Conservation (phyloP, 1,284 basidiomycete species). For the Apiotrichum mycotoxinovorans region DNA sequence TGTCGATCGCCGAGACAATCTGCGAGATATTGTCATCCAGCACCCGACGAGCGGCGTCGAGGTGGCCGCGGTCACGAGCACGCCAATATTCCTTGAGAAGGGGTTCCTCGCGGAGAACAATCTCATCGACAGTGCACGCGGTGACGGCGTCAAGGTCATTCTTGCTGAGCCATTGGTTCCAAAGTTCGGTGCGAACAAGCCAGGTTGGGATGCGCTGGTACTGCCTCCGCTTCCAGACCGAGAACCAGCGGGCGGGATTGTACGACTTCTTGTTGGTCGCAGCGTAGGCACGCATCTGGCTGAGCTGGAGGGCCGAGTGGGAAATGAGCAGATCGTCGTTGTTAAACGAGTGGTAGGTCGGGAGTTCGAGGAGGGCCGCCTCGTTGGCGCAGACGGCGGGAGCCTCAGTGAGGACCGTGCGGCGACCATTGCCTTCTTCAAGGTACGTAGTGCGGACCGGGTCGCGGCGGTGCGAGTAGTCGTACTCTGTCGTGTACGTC, state of each 20-base stretch:
- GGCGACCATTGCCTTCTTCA: neutral
- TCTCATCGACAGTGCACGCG: constrained; percentile 13
- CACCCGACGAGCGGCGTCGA: neutral
- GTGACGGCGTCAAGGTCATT: constrained; percentile 13
- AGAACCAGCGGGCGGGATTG: neutral
- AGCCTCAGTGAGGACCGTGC: constrained; percentile 2
- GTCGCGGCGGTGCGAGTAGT: constrained; percentile 11
- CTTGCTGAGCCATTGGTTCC: constrained; percentile 10
- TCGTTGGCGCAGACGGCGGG: constrained; percentile 1
- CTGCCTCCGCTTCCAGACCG: neutral
- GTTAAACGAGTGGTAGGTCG: constrained; percentile 9
- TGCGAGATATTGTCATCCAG: constrained; percentile 11
- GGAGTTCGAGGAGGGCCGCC: neutral
- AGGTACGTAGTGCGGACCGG: constrained; percentile 7
- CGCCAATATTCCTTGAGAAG: constrained; percentile 11
- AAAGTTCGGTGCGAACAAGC: constrained; percentile 13
- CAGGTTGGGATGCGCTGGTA: constrained; percentile 9
- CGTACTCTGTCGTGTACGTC: constrained; percentile 10
- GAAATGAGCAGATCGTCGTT: constrained; percentile 8
- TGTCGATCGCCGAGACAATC: constrained; percentile 13
- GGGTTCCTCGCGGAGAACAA: constrained; percentile 12
- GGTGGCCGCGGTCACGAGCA: constrained; percentile 9
- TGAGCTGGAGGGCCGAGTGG: constrained; percentile 4
- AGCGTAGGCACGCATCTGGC: constrained; percentile 5
- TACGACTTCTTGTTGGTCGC: neutral